Conservation (phyloP, 2,329 filamentous ascomycete species). For the Ceratocystis cacaofunesta region DNA sequence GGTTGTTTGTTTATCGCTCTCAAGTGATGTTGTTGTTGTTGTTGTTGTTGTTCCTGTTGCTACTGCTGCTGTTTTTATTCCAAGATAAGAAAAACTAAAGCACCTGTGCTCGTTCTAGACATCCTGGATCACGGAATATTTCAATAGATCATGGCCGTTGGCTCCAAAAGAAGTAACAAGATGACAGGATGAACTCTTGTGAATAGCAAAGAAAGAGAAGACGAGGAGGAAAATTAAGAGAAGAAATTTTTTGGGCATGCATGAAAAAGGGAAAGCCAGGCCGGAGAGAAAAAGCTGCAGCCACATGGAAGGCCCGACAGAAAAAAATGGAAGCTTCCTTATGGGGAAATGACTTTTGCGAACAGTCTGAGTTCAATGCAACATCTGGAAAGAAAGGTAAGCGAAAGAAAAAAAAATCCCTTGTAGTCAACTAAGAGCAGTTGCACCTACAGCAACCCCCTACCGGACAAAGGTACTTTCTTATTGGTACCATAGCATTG, state of each 20-base stretch:
- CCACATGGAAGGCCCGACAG: slow-evolving; percentile 10
- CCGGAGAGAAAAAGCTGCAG: neutral
- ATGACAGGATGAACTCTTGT: neutral
- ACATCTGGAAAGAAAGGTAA: neutral
- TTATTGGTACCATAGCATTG: neutral
- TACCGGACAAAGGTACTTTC: neutral
- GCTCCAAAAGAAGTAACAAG: neutral
- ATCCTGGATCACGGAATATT: neutral
- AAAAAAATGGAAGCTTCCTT: neutral
- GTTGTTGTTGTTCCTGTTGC: too few relatives aligned
- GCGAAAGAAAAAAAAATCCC: neutral
- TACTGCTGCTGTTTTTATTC: too few relatives aligned
- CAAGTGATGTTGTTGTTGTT: too few relatives aligned
- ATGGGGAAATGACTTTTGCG: neutral
- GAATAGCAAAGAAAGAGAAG: neutral
- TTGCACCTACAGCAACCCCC: too few relatives aligned
- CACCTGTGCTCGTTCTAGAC: neutral
- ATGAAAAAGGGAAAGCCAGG: neutral
- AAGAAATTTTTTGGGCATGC: neutral
- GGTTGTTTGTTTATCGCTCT: neutral
- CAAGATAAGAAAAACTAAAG: neutral
- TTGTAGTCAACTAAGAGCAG: neutral
- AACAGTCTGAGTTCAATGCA: neutral
- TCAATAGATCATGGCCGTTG: neutral
- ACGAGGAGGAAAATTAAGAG: neutral